Conservation (phyloP, 2,329 filamentous ascomycete species). For the Cordyceps fumosorosea region DNA sequence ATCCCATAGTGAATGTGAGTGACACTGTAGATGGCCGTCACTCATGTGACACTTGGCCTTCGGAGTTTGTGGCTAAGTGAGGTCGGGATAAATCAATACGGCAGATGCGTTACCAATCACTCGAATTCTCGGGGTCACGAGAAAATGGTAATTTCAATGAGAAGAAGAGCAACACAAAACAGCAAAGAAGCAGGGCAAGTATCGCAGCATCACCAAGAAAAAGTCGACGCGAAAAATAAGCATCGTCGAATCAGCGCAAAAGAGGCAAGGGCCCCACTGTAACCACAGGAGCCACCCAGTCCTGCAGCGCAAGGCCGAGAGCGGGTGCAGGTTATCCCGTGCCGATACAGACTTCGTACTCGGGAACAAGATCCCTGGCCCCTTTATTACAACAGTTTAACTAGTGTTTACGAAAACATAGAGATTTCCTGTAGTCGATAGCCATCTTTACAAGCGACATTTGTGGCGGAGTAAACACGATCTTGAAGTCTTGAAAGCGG, state of each 20-base stretch:
- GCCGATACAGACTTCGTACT: background rate
- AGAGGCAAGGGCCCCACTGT: background rate
- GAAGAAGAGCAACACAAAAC: background rate
- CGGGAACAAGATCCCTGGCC: background rate
- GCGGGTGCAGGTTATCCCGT: slow-evolving; percentile 7
- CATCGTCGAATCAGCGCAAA: background rate
- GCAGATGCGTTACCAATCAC: background rate
- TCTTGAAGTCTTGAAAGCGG: too few species aligned
- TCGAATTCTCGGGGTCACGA: background rate
- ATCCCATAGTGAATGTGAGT: slow-evolving; percentile 15
- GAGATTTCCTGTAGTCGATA: too few species aligned
- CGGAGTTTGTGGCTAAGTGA: background rate
- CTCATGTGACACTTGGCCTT: background rate
- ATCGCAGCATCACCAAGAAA: background rate
- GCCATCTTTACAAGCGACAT: too few species aligned
- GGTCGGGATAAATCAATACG: background rate
- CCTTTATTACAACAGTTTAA: too few species aligned
- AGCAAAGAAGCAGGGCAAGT: background rate
- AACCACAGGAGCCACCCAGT: background rate
- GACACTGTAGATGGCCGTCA: background rate
- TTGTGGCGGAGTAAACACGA: too few species aligned
- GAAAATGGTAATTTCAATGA: background rate
- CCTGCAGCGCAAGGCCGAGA: background rate
- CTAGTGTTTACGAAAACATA: too few species aligned
- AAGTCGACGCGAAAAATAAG: background rate